These are phyloP conservation scores for Mallotus nudiflorus DNA, from an alignment of 345 rosid species.

Conservation along the genomic window DNA sequence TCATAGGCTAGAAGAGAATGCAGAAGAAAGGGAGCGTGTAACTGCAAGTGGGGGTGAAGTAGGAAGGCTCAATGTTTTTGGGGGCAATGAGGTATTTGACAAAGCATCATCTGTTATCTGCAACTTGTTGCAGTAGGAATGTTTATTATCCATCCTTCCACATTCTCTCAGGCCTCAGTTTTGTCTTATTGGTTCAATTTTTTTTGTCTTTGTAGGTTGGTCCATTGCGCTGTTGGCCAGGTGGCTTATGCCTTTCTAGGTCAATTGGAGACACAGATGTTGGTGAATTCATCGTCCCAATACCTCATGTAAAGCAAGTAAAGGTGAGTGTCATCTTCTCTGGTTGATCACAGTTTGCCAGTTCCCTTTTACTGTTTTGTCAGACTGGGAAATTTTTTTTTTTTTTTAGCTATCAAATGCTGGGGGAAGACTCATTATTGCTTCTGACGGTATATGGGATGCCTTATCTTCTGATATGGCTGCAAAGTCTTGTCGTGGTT, in stretches of 20 bases:
- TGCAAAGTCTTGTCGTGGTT: slow-evolving; percentile 91
- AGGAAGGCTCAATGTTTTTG: slow-evolving; percentile 93
- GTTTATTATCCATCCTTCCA: background rate
- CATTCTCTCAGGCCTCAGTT: background rate
- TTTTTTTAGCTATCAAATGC: slow-evolving; percentile 73
- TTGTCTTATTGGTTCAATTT: slow-evolving; percentile 14
- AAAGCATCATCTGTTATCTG: slow-evolving; percentile 6
- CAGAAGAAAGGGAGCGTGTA: slow-evolving; percentile 96
- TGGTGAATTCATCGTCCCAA: slow-evolving; percentile 95
- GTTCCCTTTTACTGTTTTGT: slow-evolving; percentile 5
- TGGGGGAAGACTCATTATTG: slow-evolving; percentile 95
- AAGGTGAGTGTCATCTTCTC: slow-evolving; percentile 53
- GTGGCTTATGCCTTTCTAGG: slow-evolving; percentile 97
- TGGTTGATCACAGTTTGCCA: background rate
- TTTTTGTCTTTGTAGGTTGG: slow-evolving; percentile 61
- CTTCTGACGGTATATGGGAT: slow-evolving; percentile 99
- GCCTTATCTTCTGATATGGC: slow-evolving; percentile 89
- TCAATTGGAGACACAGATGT: slow-evolving; percentile 99
- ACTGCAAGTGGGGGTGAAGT: slow-evolving; percentile 99
- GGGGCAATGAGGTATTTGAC: slow-evolving; percentile 82
- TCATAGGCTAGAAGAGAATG: slow-evolving; percentile 98
- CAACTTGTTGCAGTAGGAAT: slow-evolving; percentile 3
- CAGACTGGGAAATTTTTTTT: slow-evolving; percentile 12
- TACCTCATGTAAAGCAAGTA: slow-evolving; percentile 99
- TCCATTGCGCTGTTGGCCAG: slow-evolving; percentile 99